phyloP scores from a whole-genome alignment of 495 filamentous ascomycete species.

The Talaromyces trachyspermus region DNA sequence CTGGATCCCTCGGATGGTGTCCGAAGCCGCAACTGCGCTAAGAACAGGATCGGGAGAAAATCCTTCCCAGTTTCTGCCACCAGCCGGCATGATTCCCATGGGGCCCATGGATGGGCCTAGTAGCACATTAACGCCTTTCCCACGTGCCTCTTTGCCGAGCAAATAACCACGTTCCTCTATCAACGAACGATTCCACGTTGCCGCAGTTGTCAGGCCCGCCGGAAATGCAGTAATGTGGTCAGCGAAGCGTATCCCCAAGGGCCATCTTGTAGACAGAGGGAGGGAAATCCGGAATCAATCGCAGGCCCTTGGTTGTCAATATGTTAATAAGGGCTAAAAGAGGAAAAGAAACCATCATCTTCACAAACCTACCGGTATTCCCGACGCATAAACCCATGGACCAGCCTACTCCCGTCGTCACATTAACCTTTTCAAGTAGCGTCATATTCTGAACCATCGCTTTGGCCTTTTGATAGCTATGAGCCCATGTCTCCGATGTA shows the following conservation, averaged over 20 bases:
- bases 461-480: conserved; percentile 75
- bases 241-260: conserved; percentile 69
- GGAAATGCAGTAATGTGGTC: conserved; percentile 75
- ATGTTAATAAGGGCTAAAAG: not conserved
- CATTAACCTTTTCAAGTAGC: conserved; percentile 85
- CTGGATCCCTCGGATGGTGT: conserved; percentile 73
- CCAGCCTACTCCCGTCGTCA: conserved; percentile 92
- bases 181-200: conserved; percentile 79
- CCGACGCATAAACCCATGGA: conserved; percentile 84
- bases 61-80: conserved; percentile 88
- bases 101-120: conserved; percentile 73
- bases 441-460: conserved; percentile 75
- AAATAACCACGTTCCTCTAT: conserved; percentile 65
- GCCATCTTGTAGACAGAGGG: conserved; percentile 84
- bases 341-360: not conserved
- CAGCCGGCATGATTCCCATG: conserved; percentile 73
- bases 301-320: conserved; percentile 51
- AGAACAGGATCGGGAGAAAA: conserved; percentile 75
- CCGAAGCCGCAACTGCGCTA: conserved; percentile 57
- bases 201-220: conserved; percentile 76
- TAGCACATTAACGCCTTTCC: conserved; percentile 67
- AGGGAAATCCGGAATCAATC: conserved; percentile 65
- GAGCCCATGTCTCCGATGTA: conserved; percentile 62
- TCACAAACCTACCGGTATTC: conserved; percentile 53
- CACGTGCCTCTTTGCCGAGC: conserved; percentile 61